Conservation (phyloP, 78 protist species). For the Anaeramoeba flamelloides region DNA sequence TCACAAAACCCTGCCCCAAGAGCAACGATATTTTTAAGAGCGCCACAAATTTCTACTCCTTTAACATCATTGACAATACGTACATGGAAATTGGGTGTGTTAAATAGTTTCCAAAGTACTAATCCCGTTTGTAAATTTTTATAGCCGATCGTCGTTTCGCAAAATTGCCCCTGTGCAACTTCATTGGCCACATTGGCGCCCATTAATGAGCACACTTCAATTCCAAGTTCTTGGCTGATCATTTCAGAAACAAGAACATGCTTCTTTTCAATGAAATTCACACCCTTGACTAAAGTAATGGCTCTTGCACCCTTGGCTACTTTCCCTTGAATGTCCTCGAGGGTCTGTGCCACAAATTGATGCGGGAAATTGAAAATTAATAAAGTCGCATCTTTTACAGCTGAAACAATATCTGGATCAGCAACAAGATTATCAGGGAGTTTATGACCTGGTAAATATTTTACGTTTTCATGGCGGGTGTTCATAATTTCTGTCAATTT, state of each 20-base stretch:
- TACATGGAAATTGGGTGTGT: slow-evolving; percentile 25
- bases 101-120: slow-evolving; percentile 15
- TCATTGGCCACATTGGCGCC: slow-evolving; percentile 58
- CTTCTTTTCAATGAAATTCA: slow-evolving; percentile 13
- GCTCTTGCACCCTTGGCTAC: slow-evolving; percentile 27
- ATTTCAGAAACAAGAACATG: slow-evolving; percentile 24
- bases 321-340: too few species aligned
- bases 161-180: slow-evolving; percentile 33
- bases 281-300: slow-evolving; percentile 42
- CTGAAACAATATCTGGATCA: too few species aligned
- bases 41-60: slow-evolving; percentile 44
- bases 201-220: slow-evolving; percentile 21
- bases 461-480: slow-evolving; percentile 29
- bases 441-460: slow-evolving; percentile 39
- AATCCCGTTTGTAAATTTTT: not conserved
- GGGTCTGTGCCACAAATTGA: too few species aligned
- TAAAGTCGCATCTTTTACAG: too few species aligned
- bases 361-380: too few species aligned
- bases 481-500: slow-evolving; percentile 43
- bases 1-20: not conserved
- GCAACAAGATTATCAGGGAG: slow-evolving; percentile 26
- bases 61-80: not conserved
- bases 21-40: slow-evolving; percentile 39
- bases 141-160: slow-evolving; percentile 45
- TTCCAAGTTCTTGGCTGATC: slow-evolving; percentile 17